Evolutionary conservation across 2,329 filamentous ascomycete genomes (phyloP), one percentile per base, ranked within the genome.

Genomic region (Diaporthe longicolla): DNA sequence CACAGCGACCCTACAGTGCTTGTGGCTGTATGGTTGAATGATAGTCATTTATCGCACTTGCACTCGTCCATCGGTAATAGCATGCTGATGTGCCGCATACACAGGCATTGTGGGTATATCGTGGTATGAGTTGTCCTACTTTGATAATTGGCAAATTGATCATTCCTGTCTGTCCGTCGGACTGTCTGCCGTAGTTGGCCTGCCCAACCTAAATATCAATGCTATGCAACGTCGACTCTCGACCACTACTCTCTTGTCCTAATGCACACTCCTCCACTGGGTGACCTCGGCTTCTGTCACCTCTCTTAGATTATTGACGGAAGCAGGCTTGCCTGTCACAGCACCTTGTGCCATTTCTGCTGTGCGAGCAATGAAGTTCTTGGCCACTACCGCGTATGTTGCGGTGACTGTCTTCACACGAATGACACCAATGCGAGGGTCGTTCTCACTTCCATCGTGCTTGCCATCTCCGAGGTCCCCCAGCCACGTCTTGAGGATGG

Each of bases 361-460:
- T 3, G 89, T 88, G 29, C 91, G 87, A 8, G 91, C 89, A 19
- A 97, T 73, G 1, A 92, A 81, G 61, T 90, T 93, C 81, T 90
- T 92, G 74, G 87, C 86, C 35, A 87, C 86, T 52, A 94, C 82
- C 7, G 93, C 89, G 80, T 97, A 97, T 5, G 93, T 94, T 1
- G 91, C 92, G 1, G 93, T 93, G 77, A 88, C 87, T 21, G 92
- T 89, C 85, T 92, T 91, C 76, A 97, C 91, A 73, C 91, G 92
- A 79, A 97, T 97, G 76, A 97, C 84, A 52, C 91, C 94, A 77
- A 97, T 94, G 29, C 95, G 89, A 17, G 95, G 95, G 79, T 97
- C 95, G 1, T 94, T 90, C 75, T 92, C 92, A 1, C 93, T 92
- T 35, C 95, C 95, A 77, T 97, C 93, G 80, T 97, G 95, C 73